These are phyloP conservation scores for Fusarium guadeloupense DNA, from an alignment of 2,329 filamentous ascomycete species.

Conservation along the genomic window DNA sequence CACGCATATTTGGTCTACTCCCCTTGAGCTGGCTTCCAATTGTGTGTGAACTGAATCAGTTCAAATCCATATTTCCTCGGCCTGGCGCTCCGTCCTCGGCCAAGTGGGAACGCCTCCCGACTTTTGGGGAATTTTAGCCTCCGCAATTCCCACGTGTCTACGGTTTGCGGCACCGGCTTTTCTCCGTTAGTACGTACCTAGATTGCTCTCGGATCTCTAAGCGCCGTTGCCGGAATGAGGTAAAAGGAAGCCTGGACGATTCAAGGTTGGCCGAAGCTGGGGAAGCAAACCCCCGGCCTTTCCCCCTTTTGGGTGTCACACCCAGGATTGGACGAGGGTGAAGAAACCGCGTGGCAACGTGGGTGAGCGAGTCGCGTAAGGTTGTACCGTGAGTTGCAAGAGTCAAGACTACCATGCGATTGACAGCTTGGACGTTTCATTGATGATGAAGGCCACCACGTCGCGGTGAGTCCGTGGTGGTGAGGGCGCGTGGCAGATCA, in stretches of 20 bases:
- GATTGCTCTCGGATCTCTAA: background rate
- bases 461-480: constrained; percentile 20
- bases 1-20: background rate
- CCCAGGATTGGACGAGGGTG: constrained; percentile 13
- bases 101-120: constrained; percentile 4
- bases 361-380: constrained; percentile 25
- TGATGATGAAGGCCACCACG: background rate
- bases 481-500: constrained; percentile 1
- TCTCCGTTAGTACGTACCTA: background rate
- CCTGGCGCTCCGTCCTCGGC: constrained; percentile 15
- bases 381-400: constrained; percentile 1
- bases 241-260: background rate
- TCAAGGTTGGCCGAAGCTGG: constrained; percentile 23
- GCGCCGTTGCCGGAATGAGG: constrained; percentile 13
- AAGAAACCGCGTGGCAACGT: constrained; percentile 1
- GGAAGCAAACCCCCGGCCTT: background rate
- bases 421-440: constrained; percentile 32
- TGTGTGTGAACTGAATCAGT: constrained; percentile 13
- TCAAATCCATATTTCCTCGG: constrained; percentile 16
- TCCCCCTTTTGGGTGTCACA: constrained; percentile 10
- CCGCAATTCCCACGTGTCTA: constrained; percentile 32
- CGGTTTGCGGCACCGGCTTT: constrained; percentile 17
- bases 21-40: background rate
- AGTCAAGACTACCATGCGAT: constrained; percentile 28
- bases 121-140: constrained; percentile 12